Conservation (phyloP, 2,329 filamentous ascomycete genomes). For the Beauveria asiatica region DNA sequence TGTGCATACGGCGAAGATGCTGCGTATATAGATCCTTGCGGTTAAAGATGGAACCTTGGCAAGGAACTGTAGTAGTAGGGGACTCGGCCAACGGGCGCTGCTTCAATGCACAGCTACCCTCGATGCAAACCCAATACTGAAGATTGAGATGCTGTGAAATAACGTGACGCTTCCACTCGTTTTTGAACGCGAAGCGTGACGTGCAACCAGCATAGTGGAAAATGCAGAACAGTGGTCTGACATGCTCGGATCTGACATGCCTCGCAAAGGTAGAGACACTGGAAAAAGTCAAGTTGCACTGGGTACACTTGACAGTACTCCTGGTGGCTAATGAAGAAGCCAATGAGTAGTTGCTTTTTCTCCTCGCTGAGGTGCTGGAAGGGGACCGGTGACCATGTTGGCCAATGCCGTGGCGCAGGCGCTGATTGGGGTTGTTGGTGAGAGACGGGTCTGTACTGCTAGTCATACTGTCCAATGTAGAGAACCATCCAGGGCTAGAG, state of each 20-base stretch:
- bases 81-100: constrained; percentile 16
- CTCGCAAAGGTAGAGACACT: constrained; percentile 29
- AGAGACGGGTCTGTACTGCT: too few species aligned
- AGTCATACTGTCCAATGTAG: too few species aligned
- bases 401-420: neutral
- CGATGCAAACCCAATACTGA: constrained; percentile 46
- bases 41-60: constrained; percentile 63
- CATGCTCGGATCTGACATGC: constrained; percentile 44
- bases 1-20: constrained; percentile 80
- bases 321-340: neutral
- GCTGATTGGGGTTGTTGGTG: neutral
- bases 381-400: neutral
- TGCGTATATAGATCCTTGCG: constrained; percentile 88
- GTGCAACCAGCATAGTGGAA: constrained; percentile 70
- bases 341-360: too few species aligned
- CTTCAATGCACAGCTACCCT: constrained; percentile 43
- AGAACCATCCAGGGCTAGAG: too few species aligned
- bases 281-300: too few species aligned
- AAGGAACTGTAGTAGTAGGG: constrained; percentile 20
- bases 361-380: too few species aligned
- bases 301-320: too few species aligned
- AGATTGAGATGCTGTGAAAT: constrained; percentile 69
- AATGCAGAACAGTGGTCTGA: constrained; percentile 63
- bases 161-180: constrained; percentile 93
- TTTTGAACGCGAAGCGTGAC: constrained; percentile 62